Evolutionary conservation across 345 rosid genomes (phyloP), one percentile per base, ranked within the genome.

Genomic region (Schrenkiella parvula): DNA sequence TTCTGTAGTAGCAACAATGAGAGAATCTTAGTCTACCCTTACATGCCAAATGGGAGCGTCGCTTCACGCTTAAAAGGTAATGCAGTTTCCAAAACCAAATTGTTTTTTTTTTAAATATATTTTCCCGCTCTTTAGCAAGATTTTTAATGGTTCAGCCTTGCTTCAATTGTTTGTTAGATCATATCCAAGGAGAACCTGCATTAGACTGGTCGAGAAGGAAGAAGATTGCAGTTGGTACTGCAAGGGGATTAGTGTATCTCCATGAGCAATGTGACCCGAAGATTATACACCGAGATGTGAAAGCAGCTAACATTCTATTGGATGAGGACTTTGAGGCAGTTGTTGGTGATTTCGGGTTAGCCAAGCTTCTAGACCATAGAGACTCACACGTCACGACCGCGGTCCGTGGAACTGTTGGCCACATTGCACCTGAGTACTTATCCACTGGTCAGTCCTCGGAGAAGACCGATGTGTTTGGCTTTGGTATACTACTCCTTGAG

Each of bases 251-350:
- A 7, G 84, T 90, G 35, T 93, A 93, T 74, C 83, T 93, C 51
- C 98, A 93, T 0, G 98, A 93, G 82, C 98, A 92, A 34, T 90
- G 98, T 21, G 98, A 92, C 64, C 98, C 95, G 1, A 93, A 90
- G 80, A 93, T 93, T 14, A 93, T 93, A 41, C 98, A 93, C 75
- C 84, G 98, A 1, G 98, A 93, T 78, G 98, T 93, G 73, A 93
- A 93, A 77, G 98, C 98, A 5, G 98, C 97, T 81, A 93, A 90
- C 78, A 92, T 92, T 77, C 80, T 92, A 57, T 73, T 90, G 78
- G 98, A 92, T 77, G 95, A 84, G 67, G 96, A 88, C 55, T 90
- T 90, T 57, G 98, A 93, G 75, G 98, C 98, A n/a, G 93, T 93
- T 29, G 98, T 93, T 48, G 98, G 98, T 13, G 98, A 93, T 84